Percentiles rank a stretch among this genome's conserved stretches.
These are phyloP conservation scores for Rhinocladiella mackenziei DNA, from an alignment of 2,329 filamentous ascomycete species.

Conservation along the genomic window DNA sequence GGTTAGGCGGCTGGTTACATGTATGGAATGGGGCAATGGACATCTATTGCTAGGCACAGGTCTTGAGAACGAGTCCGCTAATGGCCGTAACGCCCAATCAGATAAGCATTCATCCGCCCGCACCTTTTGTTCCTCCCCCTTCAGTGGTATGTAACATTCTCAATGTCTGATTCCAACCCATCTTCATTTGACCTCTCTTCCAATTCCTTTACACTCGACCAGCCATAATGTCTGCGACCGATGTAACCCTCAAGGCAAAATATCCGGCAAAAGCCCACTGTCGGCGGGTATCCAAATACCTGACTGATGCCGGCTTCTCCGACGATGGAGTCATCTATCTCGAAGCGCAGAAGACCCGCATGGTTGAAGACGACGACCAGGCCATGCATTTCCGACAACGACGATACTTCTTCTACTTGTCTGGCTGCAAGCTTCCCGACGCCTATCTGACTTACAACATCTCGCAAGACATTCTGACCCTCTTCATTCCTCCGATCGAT, in stretches of 20 bases:
- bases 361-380: slow-evolving; percentile 88
- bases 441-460: slow-evolving; percentile 79
- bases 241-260: slow-evolving; percentile 48
- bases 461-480: slow-evolving; percentile 64
- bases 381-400: slow-evolving; percentile 79
- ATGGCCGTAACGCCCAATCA: too few relatives aligned
- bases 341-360: slow-evolving; percentile 73
- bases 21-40: too few relatives aligned
- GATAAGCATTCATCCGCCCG: too few relatives aligned
- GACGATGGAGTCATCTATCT: slow-evolving; percentile 75
- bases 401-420: slow-evolving; percentile 91
- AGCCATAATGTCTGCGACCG: slow-evolving; percentile 23
- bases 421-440: slow-evolving; percentile 77
- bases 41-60: too few relatives aligned
- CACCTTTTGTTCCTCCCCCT: too few relatives aligned
- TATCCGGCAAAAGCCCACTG: slow-evolving; percentile 86
- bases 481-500: slow-evolving; percentile 86
- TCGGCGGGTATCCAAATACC: slow-evolving; percentile 73
- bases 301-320: slow-evolving; percentile 61
- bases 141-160: not conserved
- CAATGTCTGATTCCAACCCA: not conserved
- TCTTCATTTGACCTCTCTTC: not conserved
- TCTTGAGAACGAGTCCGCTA: too few relatives aligned
- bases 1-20: too few relatives aligned
- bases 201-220: not conserved